These are phyloP conservation scores for Ustilago cynodontis DNA, from an alignment of 1,284 basidiomycete species.

Conservation along the genomic window DNA sequence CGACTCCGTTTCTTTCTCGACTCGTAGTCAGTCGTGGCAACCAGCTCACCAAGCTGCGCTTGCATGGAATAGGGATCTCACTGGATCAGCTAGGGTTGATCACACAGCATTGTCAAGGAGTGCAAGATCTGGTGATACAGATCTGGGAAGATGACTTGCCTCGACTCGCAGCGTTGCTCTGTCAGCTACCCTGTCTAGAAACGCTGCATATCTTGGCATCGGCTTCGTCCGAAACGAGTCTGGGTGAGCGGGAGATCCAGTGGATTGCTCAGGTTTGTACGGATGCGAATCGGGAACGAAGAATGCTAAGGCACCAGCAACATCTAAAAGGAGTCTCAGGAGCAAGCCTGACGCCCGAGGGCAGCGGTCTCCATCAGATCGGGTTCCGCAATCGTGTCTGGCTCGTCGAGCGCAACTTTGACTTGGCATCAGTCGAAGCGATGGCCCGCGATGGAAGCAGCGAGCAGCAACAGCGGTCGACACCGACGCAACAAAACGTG, in stretches of 20 bases:
- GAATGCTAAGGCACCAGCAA: conserved; percentile 17
- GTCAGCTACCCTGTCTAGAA: conserved; percentile 42
- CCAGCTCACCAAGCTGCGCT: conserved; percentile 50
- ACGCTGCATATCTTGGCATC: conserved; percentile 60
- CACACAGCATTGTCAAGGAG: conserved; percentile 29
- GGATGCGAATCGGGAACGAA: conserved; percentile 43
- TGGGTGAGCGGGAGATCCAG: conserved; percentile 46
- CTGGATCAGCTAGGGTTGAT: conserved; percentile 57
- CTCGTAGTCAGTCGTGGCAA: conserved; percentile 38
- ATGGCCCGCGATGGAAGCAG: no score
- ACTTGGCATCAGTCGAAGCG: neutral
- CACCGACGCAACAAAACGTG: conserved; percentile 23
- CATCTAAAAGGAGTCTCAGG: neutral
- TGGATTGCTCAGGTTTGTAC: conserved; percentile 47
- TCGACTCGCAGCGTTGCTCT: conserved; percentile 33
- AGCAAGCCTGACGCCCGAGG: conserved; percentile 5
- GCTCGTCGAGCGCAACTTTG: conserved; percentile 52
- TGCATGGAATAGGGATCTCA: conserved; percentile 61
- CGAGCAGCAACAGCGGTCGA: neutral
- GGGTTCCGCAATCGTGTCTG: conserved; percentile 67
- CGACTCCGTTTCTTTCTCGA: conserved; percentile 39
- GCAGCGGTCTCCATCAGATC: conserved; percentile 54
- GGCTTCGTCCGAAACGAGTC: conserved; percentile 37
- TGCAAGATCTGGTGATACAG: conserved; percentile 64
- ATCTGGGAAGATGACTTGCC: conserved; percentile 61